phyloP scores from a whole-genome alignment of 1,284 basidiomycete genomes.

The Exobasidium rhododendri region DNA sequence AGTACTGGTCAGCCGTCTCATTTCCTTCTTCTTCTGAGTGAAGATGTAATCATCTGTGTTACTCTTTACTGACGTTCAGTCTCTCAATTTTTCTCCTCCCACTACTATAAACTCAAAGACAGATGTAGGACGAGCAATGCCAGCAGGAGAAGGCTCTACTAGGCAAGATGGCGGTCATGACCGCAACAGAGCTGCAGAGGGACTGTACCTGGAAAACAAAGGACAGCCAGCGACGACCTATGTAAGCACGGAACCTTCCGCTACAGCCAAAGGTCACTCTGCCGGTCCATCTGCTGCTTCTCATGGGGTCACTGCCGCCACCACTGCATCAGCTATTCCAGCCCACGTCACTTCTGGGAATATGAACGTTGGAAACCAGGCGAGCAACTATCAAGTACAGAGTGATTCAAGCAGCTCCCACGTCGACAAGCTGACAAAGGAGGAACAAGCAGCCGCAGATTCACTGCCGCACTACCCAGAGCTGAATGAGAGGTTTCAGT shows the following conservation, averaged over 20 bases:
- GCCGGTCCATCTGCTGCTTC: background rate
- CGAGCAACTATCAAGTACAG: background rate
- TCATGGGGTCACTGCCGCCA: slow-evolving; percentile 3
- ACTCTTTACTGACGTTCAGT: background rate
- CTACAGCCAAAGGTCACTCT: background rate
- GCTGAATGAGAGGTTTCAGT: slow-evolving; percentile 42
- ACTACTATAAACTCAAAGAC: slow-evolving; percentile 22
- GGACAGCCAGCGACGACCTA: background rate
- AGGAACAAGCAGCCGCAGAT: slow-evolving; percentile 40
- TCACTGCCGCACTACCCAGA: slow-evolving; percentile 48
- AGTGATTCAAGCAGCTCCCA: slow-evolving; percentile 21
- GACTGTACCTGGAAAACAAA: slow-evolving; percentile 14
- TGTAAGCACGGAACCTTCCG: background rate
- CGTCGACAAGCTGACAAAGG: slow-evolving; percentile 41
- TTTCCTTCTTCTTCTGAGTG: too few relatives aligned
- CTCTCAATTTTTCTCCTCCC: background rate
- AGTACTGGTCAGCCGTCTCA: too few relatives aligned
- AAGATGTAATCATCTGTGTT: too few relatives aligned
- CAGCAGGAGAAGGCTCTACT: background rate
- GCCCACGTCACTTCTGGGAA: background rate
- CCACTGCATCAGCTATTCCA: background rate
- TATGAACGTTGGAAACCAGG: background rate
- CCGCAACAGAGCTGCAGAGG: slow-evolving; percentile 15
- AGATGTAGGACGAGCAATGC: slow-evolving; percentile 21
- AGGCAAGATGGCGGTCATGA: background rate